Evolutionary conservation across 805 yeast species (phyloP), one percentile per base, ranked within the genome.

Genomic region (Maudiozyma serrabonitensis): DNA sequence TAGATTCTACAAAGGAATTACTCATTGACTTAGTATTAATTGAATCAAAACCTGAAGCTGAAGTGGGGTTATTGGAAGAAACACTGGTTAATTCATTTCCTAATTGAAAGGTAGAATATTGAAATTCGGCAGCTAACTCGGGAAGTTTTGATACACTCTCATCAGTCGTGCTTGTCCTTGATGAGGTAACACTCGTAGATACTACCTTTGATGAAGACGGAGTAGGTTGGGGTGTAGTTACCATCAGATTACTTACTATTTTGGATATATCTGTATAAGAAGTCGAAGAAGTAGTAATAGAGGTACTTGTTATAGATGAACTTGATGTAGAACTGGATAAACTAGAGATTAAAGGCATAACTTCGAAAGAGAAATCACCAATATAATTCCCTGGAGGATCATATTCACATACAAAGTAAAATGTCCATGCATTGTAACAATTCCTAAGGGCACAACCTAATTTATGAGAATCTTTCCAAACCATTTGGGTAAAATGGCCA

Each of bases 401-500:
- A 66, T 88, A 88, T 48, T 82, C 79, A 67, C 96, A 88, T 53
- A 85, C 78, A 49, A 84, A 72, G 69, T 85, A 87, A 56, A 71
- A 67, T 46, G 80, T 79, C 77, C 74, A 70, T 61, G 71, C 69
- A 45, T 66, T 58, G 45, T 67, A 58, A 69, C 95, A 85, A 56
- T 74, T 63, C 61, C 78, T 80, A 64, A 72, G 69, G 46, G 84
- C 87, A 73, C 93, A 85, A 46, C 91, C 93, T n/a, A 85, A 64
- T 54, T 76, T 66, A 5, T 78, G 67, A 41, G 84, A 69, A 11
- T 73, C 60, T 54, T 75, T 76, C 93, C 93, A 85, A 25, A 85
- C 76, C 34, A 84, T 59, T 67, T 85, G 91, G 12, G 91, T 83
- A 70, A 84, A 85, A 63, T 85, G 93, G 48, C 87, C 87, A 19